Evolutionary conservation across 2,329 filamentous ascomycete species (phyloP), one percentile per base, ranked within the genome.

Genomic region (Grosmannia penicillata): DNA sequence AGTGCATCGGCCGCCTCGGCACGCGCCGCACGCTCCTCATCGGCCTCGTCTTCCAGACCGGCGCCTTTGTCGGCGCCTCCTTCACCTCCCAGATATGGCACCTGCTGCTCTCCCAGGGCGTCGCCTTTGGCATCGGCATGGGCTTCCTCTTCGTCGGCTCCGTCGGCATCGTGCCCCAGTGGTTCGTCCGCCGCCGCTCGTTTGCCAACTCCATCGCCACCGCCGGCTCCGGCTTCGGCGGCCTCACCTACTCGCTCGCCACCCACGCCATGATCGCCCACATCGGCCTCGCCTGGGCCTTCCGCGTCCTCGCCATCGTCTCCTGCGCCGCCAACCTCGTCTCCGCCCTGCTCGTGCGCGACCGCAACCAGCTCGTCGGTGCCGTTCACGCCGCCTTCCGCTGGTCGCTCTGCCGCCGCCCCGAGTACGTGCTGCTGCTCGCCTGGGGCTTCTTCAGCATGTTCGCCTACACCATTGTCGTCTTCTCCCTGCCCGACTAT

Each of bases 111-210:
- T 72, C 68, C 6, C 83, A 89, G 52, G 83, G 83, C 5, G 51
- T 87, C 3, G 72, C 75, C 38, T 87, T 89, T 45, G 83, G 83
- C n/a, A 55, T 78, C 18, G 82, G 82, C 4, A 78, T 89, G 68
- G 82, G 82, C 0, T 78, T 87, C 41, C 61, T 79, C 9, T 89
- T 86, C 52, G 79, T 81, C 1, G 72, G 72, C 1, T 73, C 66
- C 5, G 77, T 80, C 4, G 72, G 71, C 25, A 70, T 85, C 10
- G 64, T 80, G 0, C 71, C 80, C 2, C 80, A 86, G 53, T 86
- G 80, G 80, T 87, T 87, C 51, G 70, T 65, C 9, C 75, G 71
- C 24, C 67, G 66, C 21, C 68, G 81, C 2, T 79, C 74, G 22
- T 64, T 86, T 13, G 80, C 81, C 10, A 84, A 81, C 44, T 75